phyloP scores from a whole-genome alignment of 2,329 filamentous ascomycete genomes.

The Aspergillus niger region DNA sequence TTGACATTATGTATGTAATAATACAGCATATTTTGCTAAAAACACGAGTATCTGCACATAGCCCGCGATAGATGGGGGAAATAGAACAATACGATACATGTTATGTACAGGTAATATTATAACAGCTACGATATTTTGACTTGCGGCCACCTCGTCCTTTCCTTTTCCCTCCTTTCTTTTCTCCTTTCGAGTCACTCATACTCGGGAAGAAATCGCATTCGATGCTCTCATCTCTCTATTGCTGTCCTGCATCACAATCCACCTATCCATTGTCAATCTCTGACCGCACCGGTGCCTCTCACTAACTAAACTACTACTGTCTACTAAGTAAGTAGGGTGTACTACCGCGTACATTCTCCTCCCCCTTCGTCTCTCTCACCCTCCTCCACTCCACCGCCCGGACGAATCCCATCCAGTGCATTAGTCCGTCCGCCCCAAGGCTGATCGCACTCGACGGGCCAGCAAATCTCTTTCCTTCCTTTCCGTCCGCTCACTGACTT shows the following conservation, averaged over 20 bases:
- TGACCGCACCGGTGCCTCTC: neutral
- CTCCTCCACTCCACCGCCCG: conserved; percentile 14
- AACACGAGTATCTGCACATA: no score
- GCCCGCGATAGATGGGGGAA: no score
- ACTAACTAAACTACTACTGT: neutral
- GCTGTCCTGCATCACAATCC: neutral
- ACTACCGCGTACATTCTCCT: neutral
- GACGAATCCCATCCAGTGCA: conserved; percentile 16
- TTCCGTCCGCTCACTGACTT: conserved; percentile 9
- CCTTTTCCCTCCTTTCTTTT: neutral
- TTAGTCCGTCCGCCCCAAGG: conserved; percentile 18
- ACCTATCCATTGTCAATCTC: conserved; percentile 3
- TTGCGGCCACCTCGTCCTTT: neutral
- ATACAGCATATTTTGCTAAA: neutral
- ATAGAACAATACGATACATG: neutral
- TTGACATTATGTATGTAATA: neutral
- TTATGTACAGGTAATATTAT: neutral
- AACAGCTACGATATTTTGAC: neutral
- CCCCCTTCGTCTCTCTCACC: neutral
- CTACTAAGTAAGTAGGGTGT: neutral
- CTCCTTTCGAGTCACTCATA: neutral
- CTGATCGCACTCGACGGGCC: conserved; percentile 19
- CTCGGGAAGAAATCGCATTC: neutral
- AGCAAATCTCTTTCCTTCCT: conserved; percentile 21
- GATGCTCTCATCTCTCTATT: neutral